Base-by-base conservation (phyloP, 2,329 filamentous ascomycete species). In the Aplosporella prunicola region DNA sequence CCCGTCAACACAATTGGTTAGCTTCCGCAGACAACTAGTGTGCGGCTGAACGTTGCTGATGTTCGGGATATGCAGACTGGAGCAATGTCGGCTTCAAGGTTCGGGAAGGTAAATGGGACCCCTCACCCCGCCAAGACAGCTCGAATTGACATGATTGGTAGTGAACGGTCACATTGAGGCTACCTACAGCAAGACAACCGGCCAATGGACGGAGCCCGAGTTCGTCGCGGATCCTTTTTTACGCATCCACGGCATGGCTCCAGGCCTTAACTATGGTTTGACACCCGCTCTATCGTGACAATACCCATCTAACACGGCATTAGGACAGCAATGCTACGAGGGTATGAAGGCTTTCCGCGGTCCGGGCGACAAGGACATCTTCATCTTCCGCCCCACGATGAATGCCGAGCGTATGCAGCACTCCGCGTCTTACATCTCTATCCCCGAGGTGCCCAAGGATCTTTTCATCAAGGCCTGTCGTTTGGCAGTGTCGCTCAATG, bases 101-200 rank as follows among this genome's bases (percentile, higher is more conserved):
- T 50, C 82, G 86, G 48, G 87, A 95, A 72, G 84, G 85, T 85
- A n/a, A n/a, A n/a, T n/a, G 62, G 51, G 66, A 27, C 11, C 32
- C 25, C 18, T 28, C 30, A 6, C 4, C 10, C 16, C 10, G 13
- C 20, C 9, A 15, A 32, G 14, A 20, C 15, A 9, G 9, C 18
- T 25, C 10, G 11, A 5, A n/a, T 17, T 35, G 31, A 35, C 29
- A 20, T 22, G 9, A 7, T n/a, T 13, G 5, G 51, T 13, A 86
- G 88, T 95, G 55, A 93, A 94, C 55, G 89, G 89, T 51, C 89
- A 96, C 65, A 79, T 96, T 58, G 85, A 94, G 65, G 87, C 81
- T 32, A 79, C 80, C 60, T 95, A 83, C 71, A 82, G 80, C 42
- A 67, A 74, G 47, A 70, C 78, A 46, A 85, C 80, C 2, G 78